These are phyloP conservation scores for Xylaria nigripes DNA, from an alignment of 495 filamentous ascomycete species.

Conservation along the genomic window DNA sequence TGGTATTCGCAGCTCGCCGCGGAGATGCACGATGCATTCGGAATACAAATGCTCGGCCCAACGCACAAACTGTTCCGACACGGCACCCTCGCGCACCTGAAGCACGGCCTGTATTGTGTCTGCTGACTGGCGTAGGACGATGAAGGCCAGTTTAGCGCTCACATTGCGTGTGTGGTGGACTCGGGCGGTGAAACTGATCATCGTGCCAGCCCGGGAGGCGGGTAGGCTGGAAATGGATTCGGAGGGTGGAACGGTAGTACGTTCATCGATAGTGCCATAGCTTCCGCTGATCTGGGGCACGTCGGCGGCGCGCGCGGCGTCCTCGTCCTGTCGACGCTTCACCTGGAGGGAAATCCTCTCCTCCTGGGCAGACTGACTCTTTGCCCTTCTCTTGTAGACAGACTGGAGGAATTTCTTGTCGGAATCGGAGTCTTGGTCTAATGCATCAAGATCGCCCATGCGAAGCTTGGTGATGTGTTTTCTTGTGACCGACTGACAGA, in stretches of 20 bases:
- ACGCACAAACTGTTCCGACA: slow-evolving; percentile 80
- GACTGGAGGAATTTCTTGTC: slow-evolving; percentile 44
- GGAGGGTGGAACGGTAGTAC: slow-evolving; percentile 18
- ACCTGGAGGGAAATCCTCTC: slow-evolving; percentile 42
- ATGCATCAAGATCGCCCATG: slow-evolving; percentile 41
- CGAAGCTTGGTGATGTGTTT: slow-evolving; percentile 39
- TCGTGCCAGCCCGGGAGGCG: slow-evolving; percentile 45
- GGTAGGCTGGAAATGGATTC: slow-evolving; percentile 16
- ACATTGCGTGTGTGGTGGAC: slow-evolving; percentile 77
- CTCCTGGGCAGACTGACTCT: slow-evolving; percentile 46
- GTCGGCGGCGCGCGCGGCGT: slow-evolving; percentile 37
- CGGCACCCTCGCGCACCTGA: slow-evolving; percentile 43
- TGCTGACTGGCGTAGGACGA: slow-evolving; percentile 74
- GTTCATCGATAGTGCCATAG: slow-evolving; percentile 47
- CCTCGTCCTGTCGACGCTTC: slow-evolving; percentile 39
- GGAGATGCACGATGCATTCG: slow-evolving; percentile 73
- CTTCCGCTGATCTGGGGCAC: slow-evolving; percentile 48
- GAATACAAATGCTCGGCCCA: slow-evolving; percentile 71
- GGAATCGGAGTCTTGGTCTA: slow-evolving; percentile 30
- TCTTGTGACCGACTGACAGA: slow-evolving; percentile 36
- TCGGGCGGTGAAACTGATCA: slow-evolving; percentile 71
- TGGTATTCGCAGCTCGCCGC: slow-evolving; percentile 65
- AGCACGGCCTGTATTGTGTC: slow-evolving; percentile 78
- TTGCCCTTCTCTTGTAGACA: slow-evolving; percentile 39
- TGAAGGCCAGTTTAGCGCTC: slow-evolving; percentile 81